Evolutionary conservation across 176 grass and related monocot genomes (phyloP).

Genomic region (Oryza officinalis): DNA sequence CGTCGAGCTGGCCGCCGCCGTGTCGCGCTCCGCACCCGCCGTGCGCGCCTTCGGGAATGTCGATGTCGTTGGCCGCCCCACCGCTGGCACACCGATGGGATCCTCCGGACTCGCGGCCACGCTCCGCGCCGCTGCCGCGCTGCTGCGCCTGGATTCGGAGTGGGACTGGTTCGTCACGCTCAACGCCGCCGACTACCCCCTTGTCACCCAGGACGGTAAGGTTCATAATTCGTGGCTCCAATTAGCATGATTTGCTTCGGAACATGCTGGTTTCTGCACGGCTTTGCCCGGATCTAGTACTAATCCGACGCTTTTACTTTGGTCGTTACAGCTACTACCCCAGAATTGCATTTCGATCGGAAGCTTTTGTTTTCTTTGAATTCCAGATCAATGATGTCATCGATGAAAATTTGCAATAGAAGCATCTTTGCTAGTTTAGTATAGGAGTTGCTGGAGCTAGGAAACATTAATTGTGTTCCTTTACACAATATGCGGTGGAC

Average conservation of each 20-base stretch:
- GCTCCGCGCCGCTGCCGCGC: conserved; percentile 64
- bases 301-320: conserved; percentile 3
- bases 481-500: neutral
- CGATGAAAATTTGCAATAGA: neutral
- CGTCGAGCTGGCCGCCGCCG: conserved; percentile 47
- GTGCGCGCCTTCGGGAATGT: conserved; percentile 74
- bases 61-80: conserved; percentile 76
- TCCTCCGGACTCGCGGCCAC: conserved; percentile 76
- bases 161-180: conserved; percentile 98
- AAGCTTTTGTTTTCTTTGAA: conserved; percentile 29
- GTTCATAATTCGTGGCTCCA: conserved; percentile 19
- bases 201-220: conserved; percentile 90
- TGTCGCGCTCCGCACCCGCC: conserved; percentile 50
- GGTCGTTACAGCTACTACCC: conserved; percentile 4
- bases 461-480: neutral
- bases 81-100: conserved; percentile 76
- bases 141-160: conserved; percentile 73
- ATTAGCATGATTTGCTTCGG: neutral
- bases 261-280: neutral
- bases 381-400: neutral
- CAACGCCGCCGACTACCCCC: conserved; percentile 80
- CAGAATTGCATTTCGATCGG: neutral
- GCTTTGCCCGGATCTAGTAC: conserved; percentile 31
- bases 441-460: conserved; percentile 23
- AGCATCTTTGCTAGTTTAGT: neutral